Conservation (phyloP, 768 basidiomycete species). For the Candolleomyces eurysporus region DNA sequence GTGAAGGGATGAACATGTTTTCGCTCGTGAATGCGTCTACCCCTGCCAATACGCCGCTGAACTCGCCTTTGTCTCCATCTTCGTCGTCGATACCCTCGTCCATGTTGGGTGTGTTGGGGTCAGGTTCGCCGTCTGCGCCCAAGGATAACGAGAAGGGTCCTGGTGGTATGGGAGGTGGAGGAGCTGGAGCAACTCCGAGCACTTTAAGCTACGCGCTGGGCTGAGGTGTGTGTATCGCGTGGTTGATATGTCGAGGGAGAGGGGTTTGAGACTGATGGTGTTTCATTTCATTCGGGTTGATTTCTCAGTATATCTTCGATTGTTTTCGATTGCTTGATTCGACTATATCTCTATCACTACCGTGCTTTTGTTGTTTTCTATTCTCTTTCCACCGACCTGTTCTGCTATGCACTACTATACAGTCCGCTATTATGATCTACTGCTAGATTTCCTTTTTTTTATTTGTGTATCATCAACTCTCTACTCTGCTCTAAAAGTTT, state of each 20-base stretch:
- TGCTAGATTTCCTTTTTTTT: no score
- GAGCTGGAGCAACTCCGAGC: neutral
- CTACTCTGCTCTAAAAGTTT: no score
- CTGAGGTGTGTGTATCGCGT: neutral
- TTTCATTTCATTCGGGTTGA: neutral
- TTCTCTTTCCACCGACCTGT: no score
- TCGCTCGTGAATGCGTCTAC: neutral
- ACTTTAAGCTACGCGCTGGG: conserved; percentile 12
- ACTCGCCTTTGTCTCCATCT: neutral
- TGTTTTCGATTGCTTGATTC: neutral
- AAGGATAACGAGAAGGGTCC: conserved; percentile 1
- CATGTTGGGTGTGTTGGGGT: neutral
- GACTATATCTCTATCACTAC: no score
- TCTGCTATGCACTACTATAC: no score
- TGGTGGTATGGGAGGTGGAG: neutral
- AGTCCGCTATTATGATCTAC: no score
- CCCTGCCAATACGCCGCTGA: conserved; percentile 2
- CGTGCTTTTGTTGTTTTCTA: no score
- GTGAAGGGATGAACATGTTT: neutral
- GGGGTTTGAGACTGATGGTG: neutral
- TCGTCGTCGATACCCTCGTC: neutral
- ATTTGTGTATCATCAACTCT: no score
- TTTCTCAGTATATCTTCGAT: neutral
- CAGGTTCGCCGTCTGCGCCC: neutral
- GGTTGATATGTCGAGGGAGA: neutral